Evolutionary conservation across 1,284 basidiomycete species (phyloP).

Genomic region (Anthracocystis setariae): DNA sequence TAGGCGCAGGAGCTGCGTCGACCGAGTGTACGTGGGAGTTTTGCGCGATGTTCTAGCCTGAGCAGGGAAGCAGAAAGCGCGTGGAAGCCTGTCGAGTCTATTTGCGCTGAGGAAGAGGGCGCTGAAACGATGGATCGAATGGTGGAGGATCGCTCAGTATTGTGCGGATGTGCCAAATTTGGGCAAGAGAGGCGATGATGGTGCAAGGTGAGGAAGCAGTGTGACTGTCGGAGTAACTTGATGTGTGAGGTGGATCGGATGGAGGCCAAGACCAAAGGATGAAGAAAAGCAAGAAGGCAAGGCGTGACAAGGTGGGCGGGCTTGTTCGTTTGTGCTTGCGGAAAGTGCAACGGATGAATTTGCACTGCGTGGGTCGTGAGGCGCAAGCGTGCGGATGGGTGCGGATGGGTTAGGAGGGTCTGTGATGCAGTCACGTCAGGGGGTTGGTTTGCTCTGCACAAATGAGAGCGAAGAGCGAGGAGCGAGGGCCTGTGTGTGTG

Average conservation of each 20-base stretch:
- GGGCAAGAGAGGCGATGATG: not conserved
- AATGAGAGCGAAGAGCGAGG: not conserved
- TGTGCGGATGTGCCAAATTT: not conserved
- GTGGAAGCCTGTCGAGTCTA: not conserved
- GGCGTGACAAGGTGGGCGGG: not conserved
- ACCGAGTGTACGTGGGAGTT: not conserved
- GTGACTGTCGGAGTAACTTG: not conserved
- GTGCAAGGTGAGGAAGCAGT: not conserved
- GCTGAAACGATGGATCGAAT: not conserved
- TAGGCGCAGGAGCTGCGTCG: constrained; percentile 2
- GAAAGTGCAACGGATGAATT: not conserved
- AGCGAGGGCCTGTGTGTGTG: not conserved
- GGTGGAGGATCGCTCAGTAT: too few relatives aligned
- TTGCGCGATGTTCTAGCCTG: not conserved
- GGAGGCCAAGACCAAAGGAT: constrained; percentile 2
- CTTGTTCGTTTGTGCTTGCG: not conserved
- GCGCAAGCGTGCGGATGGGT: not conserved
- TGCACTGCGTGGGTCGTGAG: constrained; percentile 8
- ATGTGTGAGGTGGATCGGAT: not conserved
- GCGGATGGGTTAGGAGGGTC: not conserved
- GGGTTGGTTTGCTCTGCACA: too few relatives aligned
- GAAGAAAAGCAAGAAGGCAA: constrained; percentile 2
- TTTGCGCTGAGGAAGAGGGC: not conserved
- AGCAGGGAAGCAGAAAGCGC: not conserved
- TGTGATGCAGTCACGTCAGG: too few relatives aligned